Conservation (phyloP, 2,329 filamentous ascomycete species). For the Penicillium thymicola region DNA sequence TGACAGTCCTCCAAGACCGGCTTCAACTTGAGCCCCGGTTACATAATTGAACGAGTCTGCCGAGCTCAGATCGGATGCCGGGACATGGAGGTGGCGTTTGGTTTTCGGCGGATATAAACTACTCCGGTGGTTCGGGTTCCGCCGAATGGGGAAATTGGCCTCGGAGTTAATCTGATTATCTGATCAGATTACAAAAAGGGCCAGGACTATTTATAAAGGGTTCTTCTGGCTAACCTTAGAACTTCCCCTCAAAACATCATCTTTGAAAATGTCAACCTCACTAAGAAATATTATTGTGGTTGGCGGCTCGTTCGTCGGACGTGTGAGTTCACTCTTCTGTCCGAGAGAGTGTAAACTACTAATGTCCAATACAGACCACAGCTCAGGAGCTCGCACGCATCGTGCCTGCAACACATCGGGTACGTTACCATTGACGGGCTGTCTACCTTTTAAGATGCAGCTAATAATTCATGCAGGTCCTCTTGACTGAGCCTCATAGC, state of each 20-base stretch:
- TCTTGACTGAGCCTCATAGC: constrained; percentile 35
- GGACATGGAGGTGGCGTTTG: neutral
- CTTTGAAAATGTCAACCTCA: constrained; percentile 24
- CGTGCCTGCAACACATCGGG: constrained; percentile 35
- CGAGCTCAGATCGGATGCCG: neutral
- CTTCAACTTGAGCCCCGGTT: neutral
- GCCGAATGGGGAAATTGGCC: neutral
- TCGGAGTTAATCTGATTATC: constrained; percentile 5
- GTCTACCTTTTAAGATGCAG: neutral
- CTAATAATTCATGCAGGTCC: constrained; percentile 21
- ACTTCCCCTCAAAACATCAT: neutral
- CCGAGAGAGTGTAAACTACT: neutral
- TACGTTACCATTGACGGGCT: constrained; percentile 8
- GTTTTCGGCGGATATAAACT: neutral
- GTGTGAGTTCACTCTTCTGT: constrained; percentile 18
- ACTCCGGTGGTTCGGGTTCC: neutral
- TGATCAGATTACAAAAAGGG: constrained; percentile 1
- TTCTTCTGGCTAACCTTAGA: neutral
- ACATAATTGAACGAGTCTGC: neutral
- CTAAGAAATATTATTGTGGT: constrained; percentile 37
- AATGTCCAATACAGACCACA: constrained; percentile 22
- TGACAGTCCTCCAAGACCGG: neutral
- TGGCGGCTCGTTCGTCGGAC: constrained; percentile 37
- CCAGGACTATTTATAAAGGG: neutral
- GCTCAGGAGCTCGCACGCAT: constrained; percentile 36